Evolutionary conservation across 106 monocot species (phyloP), one percentile per base, ranked within the genome.

Genomic region (Posidonia australis): DNA sequence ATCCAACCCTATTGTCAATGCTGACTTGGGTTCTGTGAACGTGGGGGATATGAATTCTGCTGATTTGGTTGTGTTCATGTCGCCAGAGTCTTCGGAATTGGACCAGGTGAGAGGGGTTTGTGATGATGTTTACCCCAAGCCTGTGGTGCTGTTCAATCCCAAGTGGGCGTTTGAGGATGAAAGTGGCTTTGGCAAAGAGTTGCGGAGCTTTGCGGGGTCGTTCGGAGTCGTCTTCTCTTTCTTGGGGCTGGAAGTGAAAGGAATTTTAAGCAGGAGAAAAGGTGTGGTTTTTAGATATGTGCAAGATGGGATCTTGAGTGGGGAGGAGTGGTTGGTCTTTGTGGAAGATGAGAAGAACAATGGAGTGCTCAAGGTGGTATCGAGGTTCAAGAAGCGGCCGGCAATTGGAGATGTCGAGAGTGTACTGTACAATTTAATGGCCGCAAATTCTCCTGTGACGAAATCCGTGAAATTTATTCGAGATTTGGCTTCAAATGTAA

Each of bases 221-320:
- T 96, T 96, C 58, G 76, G 83, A 27, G 90, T 96, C 32, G 80
- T 96, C 21, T 96, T 87, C 27, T 90, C 96, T 6, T 90, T 96
- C 74, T 72, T 86, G 76, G 96, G 96, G 28, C 67, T 96, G 77
- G 96, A 96, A 66, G 96, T 87, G 44, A 77, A 51, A 64, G 96
- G 96, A 18, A 20, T 96, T 11, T 51, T 96, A 31, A 96, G 81
- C 44, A 86, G 53, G 72, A 90, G 78, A 47, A 87, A 58, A 16
- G 96, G 84, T 14, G 84, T 82, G 54, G 82, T 90, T 29, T 72
- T 96, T 13, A 81, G 66, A 67, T 80, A 73, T 43, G 86, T 67
- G 23, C 76, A 63, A 44, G 85, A 86, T 68, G 93, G 88, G n/a
- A 60, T 82, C 44, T 57, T 77, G 49, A 73, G 81, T 46, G 82